Conservation (phyloP, 2,329 filamentous ascomycete species). For the Botrytis squamosa region DNA sequence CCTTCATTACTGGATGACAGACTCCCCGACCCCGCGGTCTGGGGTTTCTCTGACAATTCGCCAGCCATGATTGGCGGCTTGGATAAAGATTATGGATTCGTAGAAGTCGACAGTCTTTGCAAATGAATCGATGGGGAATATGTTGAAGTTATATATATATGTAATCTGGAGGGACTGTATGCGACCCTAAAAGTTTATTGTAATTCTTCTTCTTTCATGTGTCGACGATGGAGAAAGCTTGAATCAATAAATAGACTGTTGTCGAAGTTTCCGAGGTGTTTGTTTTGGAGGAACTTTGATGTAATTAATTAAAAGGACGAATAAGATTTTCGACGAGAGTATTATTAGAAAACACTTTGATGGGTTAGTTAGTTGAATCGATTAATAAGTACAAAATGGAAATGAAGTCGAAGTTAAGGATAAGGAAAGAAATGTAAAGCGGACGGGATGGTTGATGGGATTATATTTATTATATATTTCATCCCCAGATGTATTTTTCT, state of each 20-base stretch:
- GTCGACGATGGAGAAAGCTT: not conserved
- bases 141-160: not conserved
- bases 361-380: not conserved
- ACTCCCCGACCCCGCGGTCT: conserved; percentile 26
- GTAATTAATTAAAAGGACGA: not conserved
- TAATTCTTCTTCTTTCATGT: not conserved
- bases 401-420: not conserved
- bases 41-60: conserved; percentile 33
- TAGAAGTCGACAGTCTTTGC: not conserved
- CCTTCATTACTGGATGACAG: conserved; percentile 29
- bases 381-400: not conserved
- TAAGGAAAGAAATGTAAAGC: not conserved
- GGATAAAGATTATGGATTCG: not conserved
- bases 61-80: conserved; percentile 36
- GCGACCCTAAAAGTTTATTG: not conserved
- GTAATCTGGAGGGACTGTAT: not conserved
- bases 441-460: not conserved
- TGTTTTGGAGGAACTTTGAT: not conserved
- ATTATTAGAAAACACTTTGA: not conserved
- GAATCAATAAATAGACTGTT: not conserved
- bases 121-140: not conserved
- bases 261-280: not conserved
- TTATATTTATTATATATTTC: not conserved
- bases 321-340: not conserved
- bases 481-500: not conserved